A percentile compares a stretch with the other conserved stretches of the same genome.
phyloP scores from a whole-genome alignment of 441 rosid genomes.

The Heliophila coronopifolia region DNA sequence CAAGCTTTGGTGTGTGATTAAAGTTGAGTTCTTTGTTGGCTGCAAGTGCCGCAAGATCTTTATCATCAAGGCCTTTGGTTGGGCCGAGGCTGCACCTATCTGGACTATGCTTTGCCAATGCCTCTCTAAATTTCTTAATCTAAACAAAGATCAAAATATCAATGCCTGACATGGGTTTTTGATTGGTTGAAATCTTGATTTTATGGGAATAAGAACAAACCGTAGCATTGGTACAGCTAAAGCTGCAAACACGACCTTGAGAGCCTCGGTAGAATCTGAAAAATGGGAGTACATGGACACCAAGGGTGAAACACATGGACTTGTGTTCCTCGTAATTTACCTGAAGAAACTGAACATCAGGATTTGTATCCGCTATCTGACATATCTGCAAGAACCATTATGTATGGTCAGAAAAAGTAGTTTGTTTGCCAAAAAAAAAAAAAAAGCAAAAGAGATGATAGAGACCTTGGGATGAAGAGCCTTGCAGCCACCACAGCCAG shows the following conservation, averaged over 20 bases:
- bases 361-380: conserved; percentile 75
- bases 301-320: conserved; percentile 88
- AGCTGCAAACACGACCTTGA: conserved; percentile 84
- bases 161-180: not conserved
- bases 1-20: conserved; percentile 41
- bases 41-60: conserved; percentile 77
- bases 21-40: conserved; percentile 75
- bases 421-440: not conserved
- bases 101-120: conserved; percentile 68
- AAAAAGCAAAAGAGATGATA: not conserved
- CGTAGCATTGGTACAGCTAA: conserved; percentile 96
- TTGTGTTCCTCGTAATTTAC: conserved; percentile 91
- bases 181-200: not conserved
- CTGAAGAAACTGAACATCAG: conserved; percentile 72
- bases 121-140: conserved; percentile 91
- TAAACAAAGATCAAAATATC: conserved; percentile 5
- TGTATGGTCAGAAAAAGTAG: not conserved
- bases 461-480: conserved; percentile 91
- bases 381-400: conserved; percentile 46
- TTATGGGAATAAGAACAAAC: conserved; percentile 30
- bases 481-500: conserved; percentile 94
- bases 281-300: conserved; percentile 84
- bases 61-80: conserved; percentile 79
- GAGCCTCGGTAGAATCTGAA: conserved; percentile 80
- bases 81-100: conserved; percentile 76